A percentile compares a stretch with the other conserved stretches of the same genome.
phyloP scores from a whole-genome alignment of 345 rosid species.

The Euphorbia peplus region DNA sequence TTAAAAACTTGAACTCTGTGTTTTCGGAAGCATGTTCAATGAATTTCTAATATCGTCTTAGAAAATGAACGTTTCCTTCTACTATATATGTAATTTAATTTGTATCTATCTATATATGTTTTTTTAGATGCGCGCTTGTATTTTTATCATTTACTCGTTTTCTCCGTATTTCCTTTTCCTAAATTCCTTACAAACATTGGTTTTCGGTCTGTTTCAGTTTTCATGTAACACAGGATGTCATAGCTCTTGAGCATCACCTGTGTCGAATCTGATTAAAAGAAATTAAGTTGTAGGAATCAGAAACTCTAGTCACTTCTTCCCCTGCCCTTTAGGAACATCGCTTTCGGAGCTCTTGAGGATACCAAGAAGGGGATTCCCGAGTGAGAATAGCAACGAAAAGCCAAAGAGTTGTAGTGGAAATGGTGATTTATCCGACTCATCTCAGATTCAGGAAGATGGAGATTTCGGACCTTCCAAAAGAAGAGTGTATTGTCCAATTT shows the following conservation, averaged over 20 bases:
- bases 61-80: too few species aligned
- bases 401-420: conserved; percentile 59
- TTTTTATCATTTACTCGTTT: too few species aligned
- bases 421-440: conserved; percentile 73
- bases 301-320: conserved; percentile 53
- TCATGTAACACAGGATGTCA: conserved; percentile 69
- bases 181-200: too few species aligned
- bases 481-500: conserved; percentile 70
- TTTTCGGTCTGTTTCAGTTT: conserved; percentile 41
- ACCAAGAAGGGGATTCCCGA: conserved; percentile 52
- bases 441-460: conserved; percentile 92
- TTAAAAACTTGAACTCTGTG: too few species aligned
- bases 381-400: conserved; percentile 62
- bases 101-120: too few species aligned
- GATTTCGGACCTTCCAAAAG: conserved; percentile 84
- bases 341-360: conserved; percentile 51
- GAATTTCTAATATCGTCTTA: too few species aligned
- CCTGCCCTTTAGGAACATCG: conserved; percentile 38
- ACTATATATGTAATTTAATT: too few species aligned
- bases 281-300: conserved; percentile 90
- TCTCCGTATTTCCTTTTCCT: too few species aligned
- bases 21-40: too few species aligned
- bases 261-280: conserved; percentile 83
- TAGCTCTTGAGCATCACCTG: conserved; percentile 64
- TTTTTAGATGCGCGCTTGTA: too few species aligned